Evolutionary conservation across 306 rosid species (phyloP).

Genomic region (Cicer cuneatum): DNA sequence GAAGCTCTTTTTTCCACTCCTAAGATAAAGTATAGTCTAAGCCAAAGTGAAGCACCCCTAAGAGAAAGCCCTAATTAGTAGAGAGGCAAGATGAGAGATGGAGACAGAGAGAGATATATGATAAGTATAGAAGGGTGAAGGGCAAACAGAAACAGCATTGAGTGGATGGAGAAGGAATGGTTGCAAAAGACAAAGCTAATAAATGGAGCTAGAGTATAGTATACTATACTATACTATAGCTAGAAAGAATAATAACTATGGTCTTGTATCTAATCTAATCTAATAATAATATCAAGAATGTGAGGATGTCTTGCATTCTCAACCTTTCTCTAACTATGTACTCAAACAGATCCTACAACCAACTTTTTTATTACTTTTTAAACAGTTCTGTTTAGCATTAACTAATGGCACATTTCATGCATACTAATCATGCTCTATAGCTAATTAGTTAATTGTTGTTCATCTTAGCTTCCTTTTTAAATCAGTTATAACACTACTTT

Average conservation of each 20-base stretch:
- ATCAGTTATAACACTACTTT: background rate
- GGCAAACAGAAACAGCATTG: constrained; percentile 60
- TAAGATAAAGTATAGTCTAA: constrained; percentile 49
- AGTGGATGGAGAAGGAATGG: constrained; percentile 94
- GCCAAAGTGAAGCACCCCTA: constrained; percentile 50
- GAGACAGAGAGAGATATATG: constrained; percentile 37
- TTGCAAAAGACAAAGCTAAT: constrained; percentile 92
- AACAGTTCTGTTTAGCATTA: background rate
- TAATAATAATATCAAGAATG: constrained; percentile 71
- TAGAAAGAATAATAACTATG: constrained; percentile 70
- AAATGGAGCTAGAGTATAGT: constrained; percentile 64
- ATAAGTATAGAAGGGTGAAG: constrained; percentile 46
- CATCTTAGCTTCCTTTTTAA: background rate
- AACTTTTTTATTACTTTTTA: constrained; percentile 16
- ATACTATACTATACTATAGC: constrained; percentile 33
- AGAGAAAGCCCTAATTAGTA: constrained; percentile 70
- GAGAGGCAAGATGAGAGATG: constrained; percentile 31
- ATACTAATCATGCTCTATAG: background rate
- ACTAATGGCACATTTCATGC: background rate
- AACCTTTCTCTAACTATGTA: constrained; percentile 53
- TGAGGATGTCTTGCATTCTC: constrained; percentile 70
- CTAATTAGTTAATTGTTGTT: background rate
- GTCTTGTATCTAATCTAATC: constrained; percentile 60
- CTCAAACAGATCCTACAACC: constrained; percentile 24
- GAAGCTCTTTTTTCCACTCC: constrained; percentile 50